Percentiles rank a stretch among this genome's conserved stretches.
These are phyloP conservation scores for Micromonas commoda DNA, from an alignment of 139 green algal genomes.

Conservation along the genomic window DNA sequence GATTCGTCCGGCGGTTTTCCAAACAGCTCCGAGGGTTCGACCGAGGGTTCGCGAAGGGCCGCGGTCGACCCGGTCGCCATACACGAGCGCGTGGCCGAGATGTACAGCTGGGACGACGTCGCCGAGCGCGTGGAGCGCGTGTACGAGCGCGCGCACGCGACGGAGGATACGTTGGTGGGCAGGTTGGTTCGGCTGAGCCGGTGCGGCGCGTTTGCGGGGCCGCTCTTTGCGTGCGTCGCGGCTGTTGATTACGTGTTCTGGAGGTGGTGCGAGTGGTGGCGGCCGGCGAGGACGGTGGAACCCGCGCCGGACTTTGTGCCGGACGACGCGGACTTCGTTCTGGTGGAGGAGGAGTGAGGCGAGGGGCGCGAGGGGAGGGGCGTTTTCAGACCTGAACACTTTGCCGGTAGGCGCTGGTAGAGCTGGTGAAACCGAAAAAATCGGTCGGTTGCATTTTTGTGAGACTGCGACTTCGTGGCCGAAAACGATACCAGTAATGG, in stretches of 20 bases:
- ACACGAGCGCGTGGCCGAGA: constrained; percentile 50
- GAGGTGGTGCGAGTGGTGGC: constrained; percentile 46
- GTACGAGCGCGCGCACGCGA: constrained; percentile 18
- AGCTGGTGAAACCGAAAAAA: too few species aligned
- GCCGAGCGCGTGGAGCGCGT: constrained; percentile 58
- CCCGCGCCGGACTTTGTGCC: constrained; percentile 37
- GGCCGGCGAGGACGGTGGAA: constrained; percentile 43
- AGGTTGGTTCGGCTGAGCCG: constrained; percentile 46
- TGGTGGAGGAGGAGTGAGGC: not conserved
- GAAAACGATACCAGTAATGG: too few species aligned
- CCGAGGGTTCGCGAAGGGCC: not conserved
- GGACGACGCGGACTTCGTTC: not conserved
- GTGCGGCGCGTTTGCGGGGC: constrained; percentile 60
- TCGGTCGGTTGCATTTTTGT: too few species aligned
- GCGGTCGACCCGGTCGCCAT: not conserved
- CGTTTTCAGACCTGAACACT: too few species aligned
- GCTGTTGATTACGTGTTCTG: constrained; percentile 54
- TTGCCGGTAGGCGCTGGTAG: too few species aligned
- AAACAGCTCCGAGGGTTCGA: not conserved
- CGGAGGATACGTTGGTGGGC: constrained; percentile 41
- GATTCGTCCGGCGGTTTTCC: not conserved
- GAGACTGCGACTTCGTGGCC: too few species aligned
- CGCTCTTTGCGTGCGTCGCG: constrained; percentile 61
- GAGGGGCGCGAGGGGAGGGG: not conserved
- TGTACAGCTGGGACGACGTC: constrained; percentile 88